Percentiles rank a stretch among this genome's conserved stretches.
Evolutionary conservation across 192 early-diverging fungal genomes (phyloP).

Genomic region (Umbelopsis isabellina): DNA sequence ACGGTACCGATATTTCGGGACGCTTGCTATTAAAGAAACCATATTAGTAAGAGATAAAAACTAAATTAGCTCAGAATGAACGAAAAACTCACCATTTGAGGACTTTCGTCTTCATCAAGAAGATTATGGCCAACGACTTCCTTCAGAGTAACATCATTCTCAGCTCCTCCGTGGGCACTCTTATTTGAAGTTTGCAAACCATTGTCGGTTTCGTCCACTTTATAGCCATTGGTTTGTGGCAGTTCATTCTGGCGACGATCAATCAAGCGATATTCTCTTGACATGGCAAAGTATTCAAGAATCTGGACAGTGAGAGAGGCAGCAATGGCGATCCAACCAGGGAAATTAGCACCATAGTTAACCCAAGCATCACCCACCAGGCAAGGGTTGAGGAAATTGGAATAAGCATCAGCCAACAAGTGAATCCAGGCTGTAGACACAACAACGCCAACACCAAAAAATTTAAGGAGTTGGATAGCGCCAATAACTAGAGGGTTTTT

Average conservation of each 20-base stretch:
- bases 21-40: constrained; percentile 23
- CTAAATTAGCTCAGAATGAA: neutral
- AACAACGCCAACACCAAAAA: constrained; percentile 62
- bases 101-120: neutral
- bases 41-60: neutral
- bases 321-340: constrained; percentile 62
- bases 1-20: constrained; percentile 54
- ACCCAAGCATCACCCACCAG: constrained; percentile 43
- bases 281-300: constrained; percentile 46
- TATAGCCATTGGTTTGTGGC: neutral
- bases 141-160: neutral
- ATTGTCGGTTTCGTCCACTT: constrained; percentile 16
- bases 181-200: neutral
- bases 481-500: neutral
- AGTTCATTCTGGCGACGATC: neutral
- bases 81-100: neutral
- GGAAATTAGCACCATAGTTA: constrained; percentile 42
- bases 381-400: constrained; percentile 57
- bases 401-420: constrained; percentile 64
- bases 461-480: constrained; percentile 17
- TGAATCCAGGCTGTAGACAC: constrained; percentile 78
- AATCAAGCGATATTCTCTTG: constrained; percentile 12
- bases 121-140: neutral
- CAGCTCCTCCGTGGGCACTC: too few relatives aligned
- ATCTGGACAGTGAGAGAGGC: constrained; percentile 67